A percentile compares a stretch with the other conserved stretches of the same genome.
These are phyloP conservation scores for Gonium pectorale DNA, from an alignment of 139 green algal genomes.

Conservation along the genomic window DNA sequence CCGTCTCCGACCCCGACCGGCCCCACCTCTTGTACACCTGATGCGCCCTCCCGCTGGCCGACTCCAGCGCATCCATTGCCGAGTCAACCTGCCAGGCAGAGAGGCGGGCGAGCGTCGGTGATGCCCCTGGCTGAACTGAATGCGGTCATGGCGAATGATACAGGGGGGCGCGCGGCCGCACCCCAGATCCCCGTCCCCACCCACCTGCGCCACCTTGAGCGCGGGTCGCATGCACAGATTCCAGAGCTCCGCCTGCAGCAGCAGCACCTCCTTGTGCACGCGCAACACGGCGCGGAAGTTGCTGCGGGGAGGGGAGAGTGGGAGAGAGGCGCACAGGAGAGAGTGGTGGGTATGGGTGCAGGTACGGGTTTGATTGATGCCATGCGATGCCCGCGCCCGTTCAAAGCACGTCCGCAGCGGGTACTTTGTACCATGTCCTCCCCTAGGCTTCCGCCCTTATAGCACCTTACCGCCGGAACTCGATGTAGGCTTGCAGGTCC, in stretches of 20 bases:
- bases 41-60: not conserved
- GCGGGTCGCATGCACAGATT: not conserved
- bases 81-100: not conserved
- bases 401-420: too few species aligned
- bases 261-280: slow-evolving; percentile 44
- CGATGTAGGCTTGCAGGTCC: slow-evolving; percentile 56
- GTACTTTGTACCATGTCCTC: too few species aligned
- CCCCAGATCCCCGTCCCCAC: too few species aligned
- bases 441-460: too few species aligned
- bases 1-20: not conserved
- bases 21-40: slow-evolving; percentile 24
- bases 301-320: not conserved
- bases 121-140: too few species aligned
- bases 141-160: too few species aligned
- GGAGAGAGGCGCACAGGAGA: not conserved
- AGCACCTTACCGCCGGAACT: too few species aligned
- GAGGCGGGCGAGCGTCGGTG: too few species aligned
- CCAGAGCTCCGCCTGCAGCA: slow-evolving; percentile 41
- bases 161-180: too few species aligned
- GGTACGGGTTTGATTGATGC: not conserved
- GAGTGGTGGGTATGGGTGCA: not conserved
- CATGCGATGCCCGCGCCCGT: not conserved
- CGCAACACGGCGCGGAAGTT: slow-evolving; percentile 22
- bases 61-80: slow-evolving; percentile 4
- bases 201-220: not conserved